Conservation (phyloP, 768 basidiomycete species). For the Serendipita sp. region DNA sequence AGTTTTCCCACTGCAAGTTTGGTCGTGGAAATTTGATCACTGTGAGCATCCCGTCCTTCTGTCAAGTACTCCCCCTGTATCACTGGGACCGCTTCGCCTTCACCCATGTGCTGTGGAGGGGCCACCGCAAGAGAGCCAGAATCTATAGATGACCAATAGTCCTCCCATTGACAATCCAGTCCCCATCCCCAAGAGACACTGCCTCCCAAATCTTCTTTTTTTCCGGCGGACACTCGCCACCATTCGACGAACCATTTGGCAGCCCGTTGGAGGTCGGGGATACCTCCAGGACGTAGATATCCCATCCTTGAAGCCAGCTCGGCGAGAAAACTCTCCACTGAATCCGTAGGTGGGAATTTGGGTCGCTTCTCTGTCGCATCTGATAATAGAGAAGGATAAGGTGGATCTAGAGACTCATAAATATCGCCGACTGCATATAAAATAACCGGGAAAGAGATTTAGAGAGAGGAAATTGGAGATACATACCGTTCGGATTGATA, state of each 20-base stretch:
- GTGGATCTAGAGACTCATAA: constrained; percentile 11
- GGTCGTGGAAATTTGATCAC: not conserved
- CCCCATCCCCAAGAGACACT: not conserved
- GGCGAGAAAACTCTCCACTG: constrained; percentile 49
- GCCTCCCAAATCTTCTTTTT: not conserved
- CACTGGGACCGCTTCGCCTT: too few species aligned
- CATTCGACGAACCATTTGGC: constrained; percentile 69
- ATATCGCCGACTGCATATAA: not conserved
- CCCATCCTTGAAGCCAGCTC: constrained; percentile 57
- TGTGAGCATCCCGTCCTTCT: too few species aligned
- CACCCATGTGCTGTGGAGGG: too few species aligned
- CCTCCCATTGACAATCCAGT: constrained; percentile 3
- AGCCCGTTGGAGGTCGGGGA: constrained; percentile 51
- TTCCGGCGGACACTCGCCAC: constrained; percentile 39
- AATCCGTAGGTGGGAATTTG: constrained; percentile 37
- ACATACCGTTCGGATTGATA: constrained; percentile 47
- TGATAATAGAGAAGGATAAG: constrained; percentile 49
- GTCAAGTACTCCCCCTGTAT: too few species aligned
- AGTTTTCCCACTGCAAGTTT: not conserved
- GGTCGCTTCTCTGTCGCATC: constrained; percentile 11
- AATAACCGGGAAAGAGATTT: constrained; percentile 9
- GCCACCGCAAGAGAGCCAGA: too few species aligned
- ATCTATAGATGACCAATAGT: not conserved
- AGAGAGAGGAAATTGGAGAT: constrained; percentile 15
- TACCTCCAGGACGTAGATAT: constrained; percentile 67